Evolutionary conservation across 2,329 filamentous ascomycete species (phyloP), one percentile per base, ranked within the genome.

Genomic region (Penicillium sp.): DNA sequence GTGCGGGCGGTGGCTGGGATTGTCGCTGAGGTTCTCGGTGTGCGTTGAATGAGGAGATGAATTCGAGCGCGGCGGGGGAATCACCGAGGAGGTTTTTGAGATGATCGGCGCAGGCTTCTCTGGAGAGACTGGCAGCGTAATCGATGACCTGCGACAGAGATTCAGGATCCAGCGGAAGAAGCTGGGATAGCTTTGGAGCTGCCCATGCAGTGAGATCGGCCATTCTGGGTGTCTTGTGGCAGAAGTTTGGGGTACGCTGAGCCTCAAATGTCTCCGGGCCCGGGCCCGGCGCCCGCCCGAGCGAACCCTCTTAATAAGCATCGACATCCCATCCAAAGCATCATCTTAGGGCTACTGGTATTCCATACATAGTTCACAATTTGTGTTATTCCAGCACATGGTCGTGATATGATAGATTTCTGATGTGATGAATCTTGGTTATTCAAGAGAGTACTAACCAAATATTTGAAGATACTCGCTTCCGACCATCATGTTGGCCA

Each of bases 51-150:
- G 82, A 83, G 21, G 86, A 80, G 56, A 90, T 89, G 67, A 90
- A 90, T 62, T 89, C 86, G 48, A 89, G 72, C 2, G 84, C 82
- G 63, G 88, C 86, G 1, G 92, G 84, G 6, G 89, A 92, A 71
- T 96, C 91, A 46, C 93, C 94, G 0, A 99, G 83, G 49, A 99
- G 79, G 67, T 94, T 91, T 71, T 87, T 88, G 57, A 99, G 88
- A 72, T 97, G 91, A 40, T 92, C 87, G 47, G 86, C 91, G 13
- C 90, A 89, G 59, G 88, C 89, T 48, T 85, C 76, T 67, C 88
- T 92, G 7, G 91, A 86, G 8, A 97, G 81, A 0, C 86, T 88
- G 34, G 84, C 79, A 2, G 90, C 86, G 71, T 97, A 97, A 45
- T 90, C 85, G 61, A 97, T 80, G 41, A 97, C 83, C 69, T 97